Evolutionary conservation across 2,329 filamentous ascomycete genomes (phyloP).

Genomic region (Colletotrichum sp.): DNA sequence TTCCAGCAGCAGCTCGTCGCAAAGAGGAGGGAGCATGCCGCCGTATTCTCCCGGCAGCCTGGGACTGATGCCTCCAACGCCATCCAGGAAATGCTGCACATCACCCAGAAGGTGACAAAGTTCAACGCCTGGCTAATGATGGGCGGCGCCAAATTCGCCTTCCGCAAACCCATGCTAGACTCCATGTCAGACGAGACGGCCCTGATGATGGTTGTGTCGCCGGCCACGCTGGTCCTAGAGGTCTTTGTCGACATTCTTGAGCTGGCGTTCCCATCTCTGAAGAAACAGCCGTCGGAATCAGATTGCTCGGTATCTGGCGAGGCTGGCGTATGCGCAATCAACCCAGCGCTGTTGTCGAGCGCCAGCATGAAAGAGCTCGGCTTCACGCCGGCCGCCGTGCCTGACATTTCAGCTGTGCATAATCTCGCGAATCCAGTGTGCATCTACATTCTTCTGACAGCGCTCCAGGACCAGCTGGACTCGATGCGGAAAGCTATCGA

Average conservation of each 20-base stretch:
- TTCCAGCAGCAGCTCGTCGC: constrained; percentile 1
- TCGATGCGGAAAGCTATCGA: not conserved
- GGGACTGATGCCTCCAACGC: not conserved
- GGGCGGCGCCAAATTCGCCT: not conserved
- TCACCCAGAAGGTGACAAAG: not conserved
- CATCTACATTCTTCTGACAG: not conserved
- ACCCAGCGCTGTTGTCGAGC: not conserved
- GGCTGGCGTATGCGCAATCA: not conserved
- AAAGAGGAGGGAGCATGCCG: not conserved
- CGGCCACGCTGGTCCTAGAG: constrained; percentile 3
- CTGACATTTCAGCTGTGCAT: not conserved
- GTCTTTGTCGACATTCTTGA: not conserved
- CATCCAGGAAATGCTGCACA: not conserved
- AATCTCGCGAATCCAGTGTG: not conserved
- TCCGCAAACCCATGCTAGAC: not conserved
- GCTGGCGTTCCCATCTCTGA: not conserved
- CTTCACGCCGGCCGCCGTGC: not conserved
- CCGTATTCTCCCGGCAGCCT: not conserved
- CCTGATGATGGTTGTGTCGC: constrained; percentile 3
- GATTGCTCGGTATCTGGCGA: not conserved
- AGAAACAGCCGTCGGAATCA: not conserved
- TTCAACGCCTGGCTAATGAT: not conserved
- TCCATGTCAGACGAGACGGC: constrained; percentile 9
- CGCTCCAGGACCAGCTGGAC: not conserved
- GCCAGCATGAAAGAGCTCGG: not conserved